A percentile compares a stretch with the other conserved stretches of the same genome.
Evolutionary conservation across 2,329 filamentous ascomycete species (phyloP).

Genomic region (Cercospora nicotianae): DNA sequence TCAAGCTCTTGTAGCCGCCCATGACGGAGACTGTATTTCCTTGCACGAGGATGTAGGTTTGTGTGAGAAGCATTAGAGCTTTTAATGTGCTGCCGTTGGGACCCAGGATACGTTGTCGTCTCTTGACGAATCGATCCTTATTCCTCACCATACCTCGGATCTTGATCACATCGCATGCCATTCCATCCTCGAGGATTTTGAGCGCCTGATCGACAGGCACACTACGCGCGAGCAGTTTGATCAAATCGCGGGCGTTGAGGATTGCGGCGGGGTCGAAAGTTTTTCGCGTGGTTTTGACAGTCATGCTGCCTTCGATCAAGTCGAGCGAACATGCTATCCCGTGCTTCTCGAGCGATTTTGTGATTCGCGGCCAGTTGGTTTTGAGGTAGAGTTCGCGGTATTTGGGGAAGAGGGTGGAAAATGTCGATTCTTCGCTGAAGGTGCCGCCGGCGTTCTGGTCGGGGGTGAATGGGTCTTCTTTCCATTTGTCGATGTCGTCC

Average conservation of each 20-base stretch:
- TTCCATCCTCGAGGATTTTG: constrained; percentile 88
- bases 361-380: constrained; percentile 90
- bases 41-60: constrained; percentile 91
- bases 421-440: constrained; percentile 91
- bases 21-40: constrained; percentile 93
- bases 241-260: constrained; percentile 88
- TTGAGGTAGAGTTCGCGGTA: constrained; percentile 94
- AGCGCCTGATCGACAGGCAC: constrained; percentile 91
- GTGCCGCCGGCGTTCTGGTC: constrained; percentile 82
- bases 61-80: constrained; percentile 85
- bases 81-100: constrained; percentile 91
- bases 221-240: constrained; percentile 86
- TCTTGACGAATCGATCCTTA: constrained; percentile 94
- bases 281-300: constrained; percentile 88
- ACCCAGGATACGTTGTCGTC: constrained; percentile 87
- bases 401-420: constrained; percentile 82
- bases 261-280: constrained; percentile 91
- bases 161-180: constrained; percentile 95
- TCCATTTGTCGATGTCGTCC: constrained; percentile 97
- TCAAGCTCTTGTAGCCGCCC: constrained; percentile 89
- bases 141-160: constrained; percentile 86
- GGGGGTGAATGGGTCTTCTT: constrained; percentile 79
- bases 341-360: constrained; percentile 78
- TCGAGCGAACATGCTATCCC: constrained; percentile 91
- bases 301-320: constrained; percentile 94